Conservation (phyloP, 345 rosid genomes). For the Syzygium grande region DNA sequence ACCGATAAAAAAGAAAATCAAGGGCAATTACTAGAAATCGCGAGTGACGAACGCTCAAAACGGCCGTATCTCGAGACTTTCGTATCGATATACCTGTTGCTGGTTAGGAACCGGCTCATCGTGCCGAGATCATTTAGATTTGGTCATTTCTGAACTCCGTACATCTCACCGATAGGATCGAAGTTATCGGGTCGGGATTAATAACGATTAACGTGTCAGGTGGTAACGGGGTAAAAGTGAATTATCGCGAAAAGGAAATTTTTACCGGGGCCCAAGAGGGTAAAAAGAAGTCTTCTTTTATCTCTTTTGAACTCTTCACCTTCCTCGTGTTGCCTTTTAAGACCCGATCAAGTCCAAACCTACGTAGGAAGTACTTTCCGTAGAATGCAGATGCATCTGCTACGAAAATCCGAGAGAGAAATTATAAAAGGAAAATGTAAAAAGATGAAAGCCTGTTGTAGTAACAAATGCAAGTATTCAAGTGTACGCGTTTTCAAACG, state of each 20-base stretch:
- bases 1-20: no score
- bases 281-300: neutral
- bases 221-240: neutral
- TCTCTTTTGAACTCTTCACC: neutral
- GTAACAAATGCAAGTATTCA: neutral
- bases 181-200: neutral
- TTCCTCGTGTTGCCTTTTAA: neutral
- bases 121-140: neutral
- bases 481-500: slow-evolving; percentile 8
- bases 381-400: neutral
- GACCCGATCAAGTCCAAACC: neutral
- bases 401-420: neutral
- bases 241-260: neutral
- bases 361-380: neutral
- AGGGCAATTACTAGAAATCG: neutral
- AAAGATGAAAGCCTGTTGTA: neutral
- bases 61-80: neutral
- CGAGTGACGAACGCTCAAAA: neutral
- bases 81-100: rapidly evolving
- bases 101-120: rapidly evolving
- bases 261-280: neutral
- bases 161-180: rapidly evolving
- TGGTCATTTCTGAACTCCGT: neutral
- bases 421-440: neutral
- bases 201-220: no score